Base-by-base conservation (phyloP, 2,329 filamentous ascomycete species). In the Onygenales sp. region DNA sequence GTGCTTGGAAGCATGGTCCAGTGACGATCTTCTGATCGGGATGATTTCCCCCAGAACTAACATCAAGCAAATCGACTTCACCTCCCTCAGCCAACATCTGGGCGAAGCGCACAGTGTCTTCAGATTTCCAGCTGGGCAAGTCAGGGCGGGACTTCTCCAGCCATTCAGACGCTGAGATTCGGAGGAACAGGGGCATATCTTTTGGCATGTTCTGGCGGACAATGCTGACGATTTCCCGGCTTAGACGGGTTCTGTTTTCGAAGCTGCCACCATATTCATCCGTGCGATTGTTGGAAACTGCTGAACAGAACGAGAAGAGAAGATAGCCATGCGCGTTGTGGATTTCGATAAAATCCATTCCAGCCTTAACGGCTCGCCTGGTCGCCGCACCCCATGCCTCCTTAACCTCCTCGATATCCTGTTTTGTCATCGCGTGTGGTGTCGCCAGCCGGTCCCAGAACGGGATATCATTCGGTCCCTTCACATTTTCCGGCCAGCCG, bases 241-340 rank as follows among this genome's bases (percentile, higher is more conserved):
- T 77, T 6, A 93, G 68, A 0, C 87, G 79, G 0, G 75, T 79
- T 40, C 88, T 80, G 69, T 92, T 91, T 70, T 77, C 72, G 54
- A 77, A 69, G 60, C 68, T 71, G 56, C 79, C 72, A 47, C 76
- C 71, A 61, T 77, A 83, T 40, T 70, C 60, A 58, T 83, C 80
- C 0, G 74, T 86, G 13, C 88, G 78, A 49, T 80, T 72, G 69
- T 93, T 93, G n/a, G 77, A 76, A 0, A 78, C 77, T 0, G 87
- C 86, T 0, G 81, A 83, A 2, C 90, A 56, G 73, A 92, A 93
- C 2, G 74, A 71, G 60, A 84, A 81, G 0, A 92, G 71, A 0
- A 93, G 77, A 64, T 91, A 93, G 0, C 88, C 87, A 62, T 93
- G 88, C 0, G 87, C 88, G 59, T 78, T 80, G 71, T 93, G 88